Percentiles rank a stretch among this genome's conserved stretches.
Conservation (phyloP, 2,329 filamentous ascomycete species). For the Nothomitra cinnamomea region DNA sequence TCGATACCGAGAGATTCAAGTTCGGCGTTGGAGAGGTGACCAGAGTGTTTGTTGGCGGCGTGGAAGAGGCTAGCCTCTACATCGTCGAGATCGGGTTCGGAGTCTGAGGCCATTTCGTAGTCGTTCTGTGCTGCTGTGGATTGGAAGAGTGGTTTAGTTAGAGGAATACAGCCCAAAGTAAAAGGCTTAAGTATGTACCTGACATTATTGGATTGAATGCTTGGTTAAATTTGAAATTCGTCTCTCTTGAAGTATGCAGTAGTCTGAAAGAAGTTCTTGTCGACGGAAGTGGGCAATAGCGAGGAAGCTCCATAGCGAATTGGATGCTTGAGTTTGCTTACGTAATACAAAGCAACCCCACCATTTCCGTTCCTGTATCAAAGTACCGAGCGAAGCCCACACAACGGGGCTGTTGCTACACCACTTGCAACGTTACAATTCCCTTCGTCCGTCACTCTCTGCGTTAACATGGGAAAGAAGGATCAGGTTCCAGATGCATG, state of each 20-base stretch:
- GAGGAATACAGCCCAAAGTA: too few relatives aligned
- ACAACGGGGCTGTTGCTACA: neutral
- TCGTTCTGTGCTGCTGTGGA: neutral
- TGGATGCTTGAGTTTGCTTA: neutral
- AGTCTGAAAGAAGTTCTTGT: neutral
- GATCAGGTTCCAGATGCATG: constrained; percentile 56
- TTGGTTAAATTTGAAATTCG: too few relatives aligned
- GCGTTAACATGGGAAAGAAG: constrained; percentile 23
- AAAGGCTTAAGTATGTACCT: too few relatives aligned
- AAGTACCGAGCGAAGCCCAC: too few relatives aligned
- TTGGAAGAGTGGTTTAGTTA: neutral
- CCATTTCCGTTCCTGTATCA: neutral
- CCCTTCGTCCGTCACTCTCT: neutral
- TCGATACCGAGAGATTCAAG: neutral
- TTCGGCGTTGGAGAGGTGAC: neutral
- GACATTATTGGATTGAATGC: too few relatives aligned
- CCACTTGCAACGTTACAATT: neutral
- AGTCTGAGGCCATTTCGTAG: neutral
- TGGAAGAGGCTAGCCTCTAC: neutral
- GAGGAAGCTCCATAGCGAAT: neutral
- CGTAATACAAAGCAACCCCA: neutral
- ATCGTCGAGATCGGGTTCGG: constrained; percentile 1
- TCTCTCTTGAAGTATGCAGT: too few relatives aligned
- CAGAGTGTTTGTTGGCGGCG: neutral
- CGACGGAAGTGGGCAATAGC: neutral